These are phyloP conservation scores for Dendrobium chrysotoxum DNA, from an alignment of 106 monocot genomes.

Conservation along the genomic window DNA sequence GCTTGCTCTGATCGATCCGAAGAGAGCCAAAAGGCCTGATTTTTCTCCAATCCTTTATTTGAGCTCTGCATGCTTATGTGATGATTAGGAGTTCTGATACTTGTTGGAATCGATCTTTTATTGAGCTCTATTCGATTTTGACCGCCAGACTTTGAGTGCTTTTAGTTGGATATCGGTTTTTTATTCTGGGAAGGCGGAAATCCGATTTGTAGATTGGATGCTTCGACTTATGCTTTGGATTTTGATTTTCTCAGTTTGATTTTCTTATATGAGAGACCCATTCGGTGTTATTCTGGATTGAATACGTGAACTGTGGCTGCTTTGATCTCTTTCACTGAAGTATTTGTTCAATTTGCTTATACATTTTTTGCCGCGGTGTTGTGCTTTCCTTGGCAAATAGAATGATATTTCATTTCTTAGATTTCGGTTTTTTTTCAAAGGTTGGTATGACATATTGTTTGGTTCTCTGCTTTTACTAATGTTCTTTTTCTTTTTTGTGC, in stretches of 20 bases:
- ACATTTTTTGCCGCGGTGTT: not conserved
- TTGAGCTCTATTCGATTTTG: not conserved
- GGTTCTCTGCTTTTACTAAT: not conserved
- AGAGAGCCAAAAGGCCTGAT: conserved; percentile 78
- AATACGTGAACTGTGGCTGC: not conserved
- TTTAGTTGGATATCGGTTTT: not conserved
- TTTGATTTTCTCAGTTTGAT: not conserved
- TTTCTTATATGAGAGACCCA: not conserved
- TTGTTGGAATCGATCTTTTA: not conserved
- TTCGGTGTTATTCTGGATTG: not conserved
- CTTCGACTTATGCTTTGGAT: not conserved
- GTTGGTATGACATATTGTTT: not conserved
- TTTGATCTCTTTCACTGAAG: not conserved
- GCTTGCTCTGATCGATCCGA: conserved; percentile 78
- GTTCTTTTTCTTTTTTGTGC: not conserved
- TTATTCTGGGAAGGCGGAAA: not conserved
- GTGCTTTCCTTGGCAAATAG: not conserved
- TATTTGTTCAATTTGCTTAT: not conserved
- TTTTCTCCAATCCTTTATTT: not conserved
- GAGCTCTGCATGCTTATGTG: not conserved
- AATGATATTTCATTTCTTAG: not conserved
- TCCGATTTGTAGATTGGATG: not conserved
- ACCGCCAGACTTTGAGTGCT: not conserved
- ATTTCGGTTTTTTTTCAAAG: not conserved
- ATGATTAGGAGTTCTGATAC: not conserved